Evolutionary conservation across 2,329 filamentous ascomycete species (phyloP).

Genomic region (Parastagonospora avenae): DNA sequence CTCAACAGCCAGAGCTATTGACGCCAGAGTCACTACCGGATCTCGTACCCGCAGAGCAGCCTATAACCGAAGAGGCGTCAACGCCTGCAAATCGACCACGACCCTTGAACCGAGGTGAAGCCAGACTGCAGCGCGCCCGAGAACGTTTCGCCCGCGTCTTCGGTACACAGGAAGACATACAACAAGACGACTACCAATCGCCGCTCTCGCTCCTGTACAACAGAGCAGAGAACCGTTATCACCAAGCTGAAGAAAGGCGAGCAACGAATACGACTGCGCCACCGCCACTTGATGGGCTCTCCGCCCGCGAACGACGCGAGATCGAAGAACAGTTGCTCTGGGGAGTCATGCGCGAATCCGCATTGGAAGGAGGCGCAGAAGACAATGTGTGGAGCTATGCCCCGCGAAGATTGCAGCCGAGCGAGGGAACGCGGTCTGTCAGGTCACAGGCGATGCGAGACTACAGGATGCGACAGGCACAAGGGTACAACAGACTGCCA

Average conservation of each 20-base stretch:
- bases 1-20: background rate
- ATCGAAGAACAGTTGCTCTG: slow-evolving; percentile 41
- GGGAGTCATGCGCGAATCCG: slow-evolving; percentile 39
- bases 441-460: background rate
- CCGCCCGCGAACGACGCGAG: slow-evolving; percentile 32
- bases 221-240: slow-evolving; percentile 51
- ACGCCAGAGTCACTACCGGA: background rate
- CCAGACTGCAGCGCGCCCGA: slow-evolving; percentile 26
- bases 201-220: slow-evolving; percentile 56
- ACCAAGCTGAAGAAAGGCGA: slow-evolving; percentile 47
- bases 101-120: slow-evolving; percentile 21
- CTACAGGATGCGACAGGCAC: background rate
- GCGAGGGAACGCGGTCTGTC: background rate
- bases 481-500: background rate
- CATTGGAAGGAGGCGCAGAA: slow-evolving; percentile 11
- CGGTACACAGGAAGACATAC: slow-evolving; percentile 54
- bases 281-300: slow-evolving; percentile 25
- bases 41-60: too few species aligned
- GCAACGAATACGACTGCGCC: slow-evolving; percentile 26
- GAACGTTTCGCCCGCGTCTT: slow-evolving; percentile 48
- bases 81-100: slow-evolving; percentile 9
- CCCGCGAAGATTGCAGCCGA: slow-evolving; percentile 2
- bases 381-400: slow-evolving; percentile 30
- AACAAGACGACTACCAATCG: slow-evolving; percentile 55
- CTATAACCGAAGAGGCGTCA: background rate